phyloP scores from a whole-genome alignment of 805 yeast genomes.

The Pachysolen tannophilus region DNA sequence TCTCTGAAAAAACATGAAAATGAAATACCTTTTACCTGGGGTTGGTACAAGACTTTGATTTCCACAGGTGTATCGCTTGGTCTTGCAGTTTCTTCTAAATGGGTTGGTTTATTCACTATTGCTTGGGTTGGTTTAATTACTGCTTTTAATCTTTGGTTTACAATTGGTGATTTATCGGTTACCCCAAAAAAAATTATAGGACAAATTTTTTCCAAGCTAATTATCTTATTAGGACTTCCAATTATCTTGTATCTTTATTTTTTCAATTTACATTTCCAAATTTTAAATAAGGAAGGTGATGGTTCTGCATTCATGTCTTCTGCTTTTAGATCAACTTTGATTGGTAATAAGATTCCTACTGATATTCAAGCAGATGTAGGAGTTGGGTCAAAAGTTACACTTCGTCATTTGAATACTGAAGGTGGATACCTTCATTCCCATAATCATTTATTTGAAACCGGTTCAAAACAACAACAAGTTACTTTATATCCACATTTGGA shows the following conservation, averaged over 20 bases:
- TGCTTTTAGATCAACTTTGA: slow-evolving; percentile 59
- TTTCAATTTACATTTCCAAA: slow-evolving; percentile 56
- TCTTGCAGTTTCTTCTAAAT: slow-evolving; percentile 64
- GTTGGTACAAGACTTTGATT: slow-evolving; percentile 52
- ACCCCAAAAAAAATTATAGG: slow-evolving; percentile 32
- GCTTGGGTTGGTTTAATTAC: slow-evolving; percentile 69
- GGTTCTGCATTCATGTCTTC: slow-evolving; percentile 68
- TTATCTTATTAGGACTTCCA: slow-evolving; percentile 52
- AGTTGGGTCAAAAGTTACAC: slow-evolving; percentile 55
- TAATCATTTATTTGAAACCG: slow-evolving; percentile 59
- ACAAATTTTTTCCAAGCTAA: slow-evolving; percentile 45
- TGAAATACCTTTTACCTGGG: slow-evolving; percentile 48
- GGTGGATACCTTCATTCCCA: slow-evolving; percentile 88
- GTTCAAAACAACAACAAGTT: slow-evolving; percentile 79
- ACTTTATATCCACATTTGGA: slow-evolving; percentile 77
- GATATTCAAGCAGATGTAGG: slow-evolving; percentile 62
- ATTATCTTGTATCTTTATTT: slow-evolving; percentile 42
- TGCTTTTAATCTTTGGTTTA: slow-evolving; percentile 58
- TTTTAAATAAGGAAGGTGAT: slow-evolving; percentile 55
- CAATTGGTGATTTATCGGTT: slow-evolving; percentile 61
- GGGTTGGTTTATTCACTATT: slow-evolving; percentile 80
- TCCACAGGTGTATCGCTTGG: slow-evolving; percentile 69
- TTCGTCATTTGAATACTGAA: slow-evolving; percentile 61
- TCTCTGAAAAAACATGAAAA: slow-evolving; percentile 60
- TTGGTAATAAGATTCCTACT: slow-evolving; percentile 52